phyloP scores from a whole-genome alignment of 2,329 filamentous ascomycete genomes.

The Penicillium fuscoglaucum region DNA sequence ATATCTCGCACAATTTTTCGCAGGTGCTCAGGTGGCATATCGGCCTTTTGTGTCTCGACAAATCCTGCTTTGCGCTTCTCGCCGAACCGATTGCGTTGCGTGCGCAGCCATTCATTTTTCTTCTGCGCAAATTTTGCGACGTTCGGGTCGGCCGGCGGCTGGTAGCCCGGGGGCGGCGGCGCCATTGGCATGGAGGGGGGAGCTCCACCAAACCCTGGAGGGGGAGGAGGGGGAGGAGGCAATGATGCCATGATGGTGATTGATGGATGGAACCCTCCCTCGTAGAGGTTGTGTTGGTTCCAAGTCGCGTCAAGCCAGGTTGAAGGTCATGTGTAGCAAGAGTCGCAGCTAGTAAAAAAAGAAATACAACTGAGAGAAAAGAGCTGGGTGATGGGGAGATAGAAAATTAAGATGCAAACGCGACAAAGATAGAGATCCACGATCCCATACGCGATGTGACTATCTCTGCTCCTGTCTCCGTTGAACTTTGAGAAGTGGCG shows the following conservation, averaged over 20 bases:
- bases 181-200: slow-evolving; percentile 57
- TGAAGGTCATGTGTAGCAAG: slow-evolving; percentile 22
- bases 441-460: slow-evolving; percentile 15
- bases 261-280: slow-evolving; percentile 28
- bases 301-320: slow-evolving; percentile 40
- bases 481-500: slow-evolving; percentile 42
- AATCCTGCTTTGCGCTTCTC: slow-evolving; percentile 97
- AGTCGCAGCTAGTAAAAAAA: slow-evolving; percentile 3
- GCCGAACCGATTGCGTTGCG: slow-evolving; percentile 86
- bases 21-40: slow-evolving; percentile 97
- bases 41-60: slow-evolving; percentile 95
- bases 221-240: slow-evolving; percentile 68
- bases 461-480: slow-evolving; percentile 25
- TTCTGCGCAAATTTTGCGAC: slow-evolving; percentile 95
- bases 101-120: slow-evolving; percentile 97
- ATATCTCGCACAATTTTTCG: slow-evolving; percentile 99
- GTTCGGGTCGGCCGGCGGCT: slow-evolving; percentile 76
- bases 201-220: slow-evolving; percentile 63
- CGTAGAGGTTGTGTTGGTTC: slow-evolving; percentile 27
- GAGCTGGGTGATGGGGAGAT: neutral
- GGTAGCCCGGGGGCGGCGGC: slow-evolving; percentile 83
- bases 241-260: slow-evolving; percentile 56
- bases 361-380: neutral
- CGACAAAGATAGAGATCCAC: slow-evolving; percentile 16
- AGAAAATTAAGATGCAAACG: slow-evolving; percentile 13